Conservation (phyloP, 441 rosid genomes). For the Gossypium schwendimanii region DNA sequence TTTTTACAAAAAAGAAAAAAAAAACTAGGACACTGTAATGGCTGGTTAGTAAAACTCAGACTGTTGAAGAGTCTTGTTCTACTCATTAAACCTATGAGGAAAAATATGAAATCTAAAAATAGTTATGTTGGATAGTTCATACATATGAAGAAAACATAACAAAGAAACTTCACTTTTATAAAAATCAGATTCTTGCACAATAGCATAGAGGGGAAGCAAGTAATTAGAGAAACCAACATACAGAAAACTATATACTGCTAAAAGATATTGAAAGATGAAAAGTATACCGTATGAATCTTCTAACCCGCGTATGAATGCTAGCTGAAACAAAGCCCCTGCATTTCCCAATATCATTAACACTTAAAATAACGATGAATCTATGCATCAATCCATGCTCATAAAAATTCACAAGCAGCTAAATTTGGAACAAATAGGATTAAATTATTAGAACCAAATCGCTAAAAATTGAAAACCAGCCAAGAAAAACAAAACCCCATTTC, state of each 20-base stretch:
- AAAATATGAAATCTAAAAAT: neutral
- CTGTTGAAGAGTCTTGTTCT: neutral
- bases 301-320: conserved; percentile 60
- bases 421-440: neutral
- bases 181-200: neutral
- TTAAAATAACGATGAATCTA: neutral
- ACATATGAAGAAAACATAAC: neutral
- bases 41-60: neutral
- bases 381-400: neutral
- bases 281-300: conserved; percentile 65
- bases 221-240: neutral
- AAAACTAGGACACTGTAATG: neutral
- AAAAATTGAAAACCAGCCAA: neutral
- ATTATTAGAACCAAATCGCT: neutral
- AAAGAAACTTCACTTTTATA: neutral
- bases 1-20: too few relatives aligned
- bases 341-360: conserved; percentile 12
- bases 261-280: neutral
- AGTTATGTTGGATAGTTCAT: neutral
- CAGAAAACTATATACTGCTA: neutral
- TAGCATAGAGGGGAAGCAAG: neutral
- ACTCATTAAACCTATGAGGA: neutral
- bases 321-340: conserved; percentile 79
- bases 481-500: neutral
- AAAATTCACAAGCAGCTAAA: neutral